Evolutionary conservation across 139 green algal species (phyloP), one percentile per base, ranked within the genome.

Genomic region (Picochlorum costavermella): DNA sequence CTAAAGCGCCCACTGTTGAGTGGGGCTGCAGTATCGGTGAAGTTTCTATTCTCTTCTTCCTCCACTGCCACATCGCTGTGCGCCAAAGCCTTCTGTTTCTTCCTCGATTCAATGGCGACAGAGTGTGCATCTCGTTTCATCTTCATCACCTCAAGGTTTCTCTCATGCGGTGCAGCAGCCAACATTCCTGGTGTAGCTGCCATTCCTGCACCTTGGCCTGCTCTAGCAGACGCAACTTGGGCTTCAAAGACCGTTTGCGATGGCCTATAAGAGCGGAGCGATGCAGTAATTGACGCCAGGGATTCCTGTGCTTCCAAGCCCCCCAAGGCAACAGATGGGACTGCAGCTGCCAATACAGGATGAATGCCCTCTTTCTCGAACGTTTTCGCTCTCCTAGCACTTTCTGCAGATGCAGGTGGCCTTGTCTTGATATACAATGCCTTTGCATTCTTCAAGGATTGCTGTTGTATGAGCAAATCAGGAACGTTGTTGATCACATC

Each of bases 361-460:
- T 96, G 89, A 28, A 76, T 44, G 17, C 86, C 86, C 66, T 88
- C 85, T 60, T 56, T 69, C 16, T 50, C 37, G 63, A 94, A 75
- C 29, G 36, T 43, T 55, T 82, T 86, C 43, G 81, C 72, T 9
- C 93, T 69, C 58, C 69, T 74, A 11, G 85, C 78, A 55, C 70
- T 86, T 77, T 96, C 88, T 12, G 71, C 13, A 33, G 72, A 80
- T 23, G 93, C 81, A 0, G 76, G 56, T 3, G 86, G 90, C 12
- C 93, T 78, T 2, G 92, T 97, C 49, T 84, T 88, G 29, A 81
- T 61, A 80, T 98, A 98, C 49, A 97, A 78, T 26, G 61, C 61
- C 63, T 86, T 95, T 1, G 88, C 93, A 60, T 96, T 96, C 9
- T 37, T 67, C 23, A 84, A 56, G 6, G 75, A 68, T 6, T 60